These are phyloP conservation scores for Peniophora sp. DNA, from an alignment of 1,284 basidiomycete genomes.

Conservation along the genomic window DNA sequence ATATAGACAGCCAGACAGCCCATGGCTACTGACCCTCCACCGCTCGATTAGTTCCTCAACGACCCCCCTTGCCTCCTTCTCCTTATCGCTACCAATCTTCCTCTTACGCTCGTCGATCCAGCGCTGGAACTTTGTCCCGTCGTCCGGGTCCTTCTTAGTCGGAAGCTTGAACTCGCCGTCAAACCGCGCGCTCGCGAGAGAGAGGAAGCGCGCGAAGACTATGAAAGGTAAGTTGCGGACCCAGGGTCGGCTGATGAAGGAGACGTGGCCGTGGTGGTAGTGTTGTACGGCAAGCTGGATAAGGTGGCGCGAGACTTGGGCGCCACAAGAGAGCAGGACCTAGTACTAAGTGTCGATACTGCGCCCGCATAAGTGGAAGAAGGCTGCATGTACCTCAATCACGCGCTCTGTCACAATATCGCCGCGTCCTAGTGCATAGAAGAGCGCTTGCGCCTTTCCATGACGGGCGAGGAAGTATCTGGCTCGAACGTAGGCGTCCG, in stretches of 20 bases:
- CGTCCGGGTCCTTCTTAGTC: constrained; percentile 61
- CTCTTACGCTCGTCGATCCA: constrained; percentile 53
- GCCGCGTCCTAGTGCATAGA: constrained; percentile 60
- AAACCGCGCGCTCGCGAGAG: constrained; percentile 45
- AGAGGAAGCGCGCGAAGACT: constrained; percentile 56
- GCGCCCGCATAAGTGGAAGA: constrained; percentile 6
- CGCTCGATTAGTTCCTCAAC: constrained; percentile 59
- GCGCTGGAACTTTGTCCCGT: constrained; percentile 52
- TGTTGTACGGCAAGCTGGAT: constrained; percentile 70
- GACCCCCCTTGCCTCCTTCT: constrained; percentile 32
- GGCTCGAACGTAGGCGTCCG: constrained; percentile 66
- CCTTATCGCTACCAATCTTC: too few relatives aligned
- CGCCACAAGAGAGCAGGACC: constrained; percentile 66
- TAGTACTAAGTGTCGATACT: too few relatives aligned
- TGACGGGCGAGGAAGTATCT: constrained; percentile 68
- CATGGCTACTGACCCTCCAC: too few relatives aligned
- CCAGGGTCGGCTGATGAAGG: constrained; percentile 68
- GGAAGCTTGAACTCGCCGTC: constrained; percentile 44
- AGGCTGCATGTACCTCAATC: constrained; percentile 52
- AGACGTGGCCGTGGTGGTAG: constrained; percentile 60
- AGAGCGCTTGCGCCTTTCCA: constrained; percentile 60
- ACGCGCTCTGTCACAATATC: constrained; percentile 56
- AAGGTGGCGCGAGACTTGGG: constrained; percentile 69
- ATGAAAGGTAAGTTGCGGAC: constrained; percentile 52
- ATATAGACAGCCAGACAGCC: too few relatives aligned